phyloP scores from a whole-genome alignment of 176 grass and related monocot species.

The Elymus sibiricus region DNA sequence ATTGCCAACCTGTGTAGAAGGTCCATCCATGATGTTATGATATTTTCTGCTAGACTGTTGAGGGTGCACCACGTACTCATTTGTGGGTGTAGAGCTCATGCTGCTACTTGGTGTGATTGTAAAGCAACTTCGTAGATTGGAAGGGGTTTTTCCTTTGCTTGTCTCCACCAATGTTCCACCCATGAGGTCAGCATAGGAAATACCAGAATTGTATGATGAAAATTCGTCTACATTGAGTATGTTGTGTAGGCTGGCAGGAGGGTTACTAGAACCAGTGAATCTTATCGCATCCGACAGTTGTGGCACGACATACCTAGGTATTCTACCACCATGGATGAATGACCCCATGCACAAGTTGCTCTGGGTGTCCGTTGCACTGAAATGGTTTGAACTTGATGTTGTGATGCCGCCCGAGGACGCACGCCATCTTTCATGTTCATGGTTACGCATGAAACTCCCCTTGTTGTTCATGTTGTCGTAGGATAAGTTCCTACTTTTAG shows the following conservation, averaged over 20 bases:
- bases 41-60: too few relatives aligned
- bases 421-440: too few relatives aligned
- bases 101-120: too few relatives aligned
- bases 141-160: neutral
- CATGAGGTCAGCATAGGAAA: neutral
- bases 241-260: neutral
- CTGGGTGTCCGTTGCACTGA: neutral
- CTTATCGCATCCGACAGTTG: neutral
- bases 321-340: slow-evolving; percentile 9
- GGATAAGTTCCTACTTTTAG: neutral
- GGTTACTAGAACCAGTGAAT: neutral
- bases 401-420: neutral
- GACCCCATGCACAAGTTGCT: slow-evolving; percentile 8
- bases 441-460: slow-evolving; percentile 23
- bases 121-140: neutral
- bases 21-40: too few relatives aligned
- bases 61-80: too few relatives aligned
- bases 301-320: neutral
- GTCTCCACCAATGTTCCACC: neutral
- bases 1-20: too few relatives aligned
- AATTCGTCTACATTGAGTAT: neutral
- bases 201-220: neutral
- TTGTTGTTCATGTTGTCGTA: neutral
- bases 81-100: too few relatives aligned
- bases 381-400: neutral